Conservation (phyloP, 2,329 filamentous ascomycete species). For the Elsinoe ampelina region DNA sequence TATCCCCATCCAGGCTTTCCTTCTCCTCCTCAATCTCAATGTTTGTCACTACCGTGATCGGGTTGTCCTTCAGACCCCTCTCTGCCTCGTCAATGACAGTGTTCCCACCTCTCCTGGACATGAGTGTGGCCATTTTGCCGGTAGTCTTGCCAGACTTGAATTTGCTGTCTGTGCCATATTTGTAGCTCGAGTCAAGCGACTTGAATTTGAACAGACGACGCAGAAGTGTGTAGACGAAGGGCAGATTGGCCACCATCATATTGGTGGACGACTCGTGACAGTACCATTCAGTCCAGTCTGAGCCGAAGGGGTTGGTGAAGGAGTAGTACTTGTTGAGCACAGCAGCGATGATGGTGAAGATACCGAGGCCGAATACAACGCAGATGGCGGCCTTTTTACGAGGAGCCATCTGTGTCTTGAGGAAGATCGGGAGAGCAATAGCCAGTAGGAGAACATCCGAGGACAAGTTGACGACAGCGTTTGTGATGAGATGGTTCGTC, state of each 20-base stretch:
- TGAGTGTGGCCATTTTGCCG: background rate
- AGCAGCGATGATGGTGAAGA: slow-evolving; percentile 48
- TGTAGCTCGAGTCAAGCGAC: slow-evolving; percentile 13
- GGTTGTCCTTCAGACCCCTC: slow-evolving; percentile 5
- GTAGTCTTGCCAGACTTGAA: slow-evolving; percentile 1
- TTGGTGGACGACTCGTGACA: slow-evolving; percentile 51
- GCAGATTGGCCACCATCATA: slow-evolving; percentile 52
- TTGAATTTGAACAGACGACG: slow-evolving; percentile 15
- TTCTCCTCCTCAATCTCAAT: slow-evolving; percentile 12
- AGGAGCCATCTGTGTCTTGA: slow-evolving; percentile 34
- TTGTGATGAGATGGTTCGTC: slow-evolving; percentile 31
- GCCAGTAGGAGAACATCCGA: slow-evolving; percentile 38
- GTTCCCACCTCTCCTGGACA: slow-evolving; percentile 6
- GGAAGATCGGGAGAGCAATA: slow-evolving; percentile 38
- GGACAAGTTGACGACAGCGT: slow-evolving; percentile 36
- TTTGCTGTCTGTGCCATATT: slow-evolving; percentile 1
- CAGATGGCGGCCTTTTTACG: slow-evolving; percentile 46
- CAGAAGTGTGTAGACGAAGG: slow-evolving; percentile 45
- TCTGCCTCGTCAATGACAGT: slow-evolving; percentile 11
- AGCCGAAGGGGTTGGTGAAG: slow-evolving; percentile 47
- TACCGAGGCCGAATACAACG: slow-evolving; percentile 48
- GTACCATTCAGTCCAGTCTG: slow-evolving; percentile 52
- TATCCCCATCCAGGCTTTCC: slow-evolving; percentile 7
- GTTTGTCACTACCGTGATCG: slow-evolving; percentile 8
- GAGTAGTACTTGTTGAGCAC: slow-evolving; percentile 56